Conservation (phyloP, 2,329 filamentous ascomycete genomes). For the Colletotrichum simmondsii region DNA sequence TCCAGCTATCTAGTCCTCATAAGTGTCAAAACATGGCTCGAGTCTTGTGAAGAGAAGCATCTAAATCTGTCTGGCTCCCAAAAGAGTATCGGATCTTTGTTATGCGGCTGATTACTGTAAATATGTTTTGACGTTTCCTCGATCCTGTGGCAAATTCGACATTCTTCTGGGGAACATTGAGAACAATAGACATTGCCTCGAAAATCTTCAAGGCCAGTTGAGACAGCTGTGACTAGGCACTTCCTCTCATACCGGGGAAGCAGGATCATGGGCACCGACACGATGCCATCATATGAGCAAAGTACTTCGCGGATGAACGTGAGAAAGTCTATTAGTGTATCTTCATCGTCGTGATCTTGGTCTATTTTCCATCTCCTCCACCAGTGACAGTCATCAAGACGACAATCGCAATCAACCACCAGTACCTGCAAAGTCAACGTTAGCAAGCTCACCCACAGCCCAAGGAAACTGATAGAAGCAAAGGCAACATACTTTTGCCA, state of each 20-base stretch:
- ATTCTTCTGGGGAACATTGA: neutral
- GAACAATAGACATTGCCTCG: neutral
- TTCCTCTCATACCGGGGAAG: neutral
- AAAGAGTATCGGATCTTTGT: too few species aligned
- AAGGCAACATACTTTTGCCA: conserved; percentile 69
- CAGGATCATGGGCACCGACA: neutral
- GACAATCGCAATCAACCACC: conserved; percentile 70
- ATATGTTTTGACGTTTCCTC: neutral
- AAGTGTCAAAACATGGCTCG: neutral
- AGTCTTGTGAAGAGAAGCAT: neutral
- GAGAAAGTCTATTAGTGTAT: conserved; percentile 13
- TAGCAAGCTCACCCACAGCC: conserved; percentile 41
- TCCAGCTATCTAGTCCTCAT: too few species aligned
- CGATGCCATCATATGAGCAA: neutral
- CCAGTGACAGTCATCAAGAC: conserved; percentile 64
- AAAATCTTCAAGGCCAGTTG: neutral
- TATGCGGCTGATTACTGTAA: neutral
- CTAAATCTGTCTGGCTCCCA: neutral
- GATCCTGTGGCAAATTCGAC: neutral
- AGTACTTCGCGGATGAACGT: neutral
- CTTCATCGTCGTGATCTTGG: neutral
- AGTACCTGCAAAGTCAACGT: conserved; percentile 62
- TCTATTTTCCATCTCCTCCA: conserved; percentile 65
- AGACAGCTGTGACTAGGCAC: neutral
- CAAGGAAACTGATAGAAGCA: neutral